A percentile compares a stretch with the other conserved stretches of the same genome.
These are phyloP conservation scores for Aspergillus baeticus DNA, from an alignment of 495 filamentous ascomycete genomes.

Conservation along the genomic window DNA sequence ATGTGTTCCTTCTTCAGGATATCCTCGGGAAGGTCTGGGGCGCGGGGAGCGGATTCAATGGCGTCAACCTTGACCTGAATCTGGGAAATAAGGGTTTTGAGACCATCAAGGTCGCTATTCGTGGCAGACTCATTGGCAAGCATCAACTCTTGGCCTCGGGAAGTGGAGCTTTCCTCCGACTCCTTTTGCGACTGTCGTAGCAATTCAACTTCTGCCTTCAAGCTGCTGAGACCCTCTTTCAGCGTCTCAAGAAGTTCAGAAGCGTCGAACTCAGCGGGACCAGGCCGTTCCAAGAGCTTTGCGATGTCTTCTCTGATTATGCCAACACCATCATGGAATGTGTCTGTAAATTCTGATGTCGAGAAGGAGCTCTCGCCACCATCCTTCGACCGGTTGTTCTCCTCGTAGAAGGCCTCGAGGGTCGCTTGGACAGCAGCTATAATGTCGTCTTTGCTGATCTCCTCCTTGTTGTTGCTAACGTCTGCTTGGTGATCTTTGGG, in stretches of 20 bases:
- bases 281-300: constrained; percentile 72
- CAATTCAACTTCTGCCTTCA: constrained; percentile 75
- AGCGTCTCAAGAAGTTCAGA: constrained; percentile 86
- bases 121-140: constrained; percentile 51
- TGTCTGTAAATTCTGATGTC: constrained; percentile 73
- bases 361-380: constrained; percentile 56
- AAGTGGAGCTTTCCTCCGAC: constrained; percentile 37
- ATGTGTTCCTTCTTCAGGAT: constrained; percentile 59
- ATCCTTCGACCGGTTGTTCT: constrained; percentile 57
- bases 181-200: constrained; percentile 55
- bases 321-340: constrained; percentile 77
- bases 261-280: constrained; percentile 72
- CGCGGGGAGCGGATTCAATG: constrained; percentile 61
- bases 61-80: constrained; percentile 81
- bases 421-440: constrained; percentile 69
- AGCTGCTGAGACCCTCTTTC: constrained; percentile 68
- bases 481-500: not conserved
- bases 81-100: constrained; percentile 78
- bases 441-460: constrained; percentile 51
- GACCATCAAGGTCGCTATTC: constrained; percentile 73
- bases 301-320: constrained; percentile 72
- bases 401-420: constrained; percentile 63
- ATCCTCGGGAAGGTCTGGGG: constrained; percentile 40
- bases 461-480: not conserved
- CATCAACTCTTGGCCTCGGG: constrained; percentile 54